phyloP scores from a whole-genome alignment of 2,329 filamentous ascomycete genomes.

The Myriosclerotinia scirpicola region DNA sequence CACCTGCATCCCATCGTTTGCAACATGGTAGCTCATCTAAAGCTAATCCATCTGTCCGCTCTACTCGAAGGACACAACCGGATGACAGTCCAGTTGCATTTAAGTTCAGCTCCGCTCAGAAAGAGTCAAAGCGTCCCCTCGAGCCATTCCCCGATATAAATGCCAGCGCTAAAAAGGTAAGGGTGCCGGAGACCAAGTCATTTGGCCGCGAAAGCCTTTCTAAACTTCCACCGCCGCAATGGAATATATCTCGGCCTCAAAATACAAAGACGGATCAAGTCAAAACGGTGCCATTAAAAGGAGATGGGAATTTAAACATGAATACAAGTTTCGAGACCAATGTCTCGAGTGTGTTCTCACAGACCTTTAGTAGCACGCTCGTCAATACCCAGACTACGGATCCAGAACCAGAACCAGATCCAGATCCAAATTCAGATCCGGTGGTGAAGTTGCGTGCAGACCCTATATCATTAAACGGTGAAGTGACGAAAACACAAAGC shows the following conservation, averaged over 20 bases:
- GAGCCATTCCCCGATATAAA: slow-evolving; percentile 8
- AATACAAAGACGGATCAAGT: not conserved
- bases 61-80: not conserved
- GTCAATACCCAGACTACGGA: slow-evolving; percentile 26
- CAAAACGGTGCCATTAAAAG: not conserved
- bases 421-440: not conserved
- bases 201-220: not conserved
- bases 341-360: slow-evolving; percentile 29
- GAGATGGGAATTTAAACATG: not conserved
- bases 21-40: not conserved
- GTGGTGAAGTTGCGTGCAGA: not conserved
- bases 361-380: not conserved
- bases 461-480: not conserved
- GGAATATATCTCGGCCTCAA: not conserved
- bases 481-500: not conserved
- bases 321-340: slow-evolving; percentile 32
- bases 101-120: not conserved
- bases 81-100: slow-evolving; percentile 9
- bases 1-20: not conserved
- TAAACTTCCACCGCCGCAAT: not conserved
- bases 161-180: slow-evolving; percentile 2
- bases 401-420: slow-evolving; percentile 19
- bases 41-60: not conserved
- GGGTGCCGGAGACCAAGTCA: not conserved
- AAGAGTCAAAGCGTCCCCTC: slow-evolving; percentile 15